These are phyloP conservation scores for Ophiocordyceps unilateralis DNA, from an alignment of 2,329 filamentous ascomycete species.

Conservation along the genomic window DNA sequence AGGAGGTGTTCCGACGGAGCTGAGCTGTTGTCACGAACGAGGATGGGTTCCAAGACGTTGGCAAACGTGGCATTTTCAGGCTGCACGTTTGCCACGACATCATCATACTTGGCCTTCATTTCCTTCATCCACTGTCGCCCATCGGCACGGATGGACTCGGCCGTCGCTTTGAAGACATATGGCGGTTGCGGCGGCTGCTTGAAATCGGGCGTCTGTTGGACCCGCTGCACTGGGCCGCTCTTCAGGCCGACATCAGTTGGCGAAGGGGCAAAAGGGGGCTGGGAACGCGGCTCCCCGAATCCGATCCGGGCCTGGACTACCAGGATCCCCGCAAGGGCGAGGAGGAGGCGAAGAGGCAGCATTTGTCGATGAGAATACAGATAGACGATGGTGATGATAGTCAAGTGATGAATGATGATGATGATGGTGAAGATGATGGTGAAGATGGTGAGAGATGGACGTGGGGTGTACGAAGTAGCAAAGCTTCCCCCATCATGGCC, in stretches of 20 bases:
- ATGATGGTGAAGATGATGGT: no score
- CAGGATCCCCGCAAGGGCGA: conserved; percentile 49
- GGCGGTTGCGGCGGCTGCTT: conserved; percentile 61
- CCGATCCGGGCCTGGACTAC: conserved; percentile 22
- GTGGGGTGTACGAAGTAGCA: no score
- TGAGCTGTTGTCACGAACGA: conserved; percentile 40
- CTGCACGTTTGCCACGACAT: conserved; percentile 44
- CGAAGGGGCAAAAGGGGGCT: no score
- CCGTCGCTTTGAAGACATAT: conserved; percentile 60
- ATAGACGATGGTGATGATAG: background rate
- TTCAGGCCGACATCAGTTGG: no score
- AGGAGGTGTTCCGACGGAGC: conserved; percentile 55
- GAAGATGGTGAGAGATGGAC: no score
- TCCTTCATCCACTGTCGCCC: conserved; percentile 48
- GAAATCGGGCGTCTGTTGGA: conserved; percentile 48
- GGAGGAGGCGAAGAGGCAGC: conserved; percentile 18
- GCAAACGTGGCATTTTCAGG: conserved; percentile 33
- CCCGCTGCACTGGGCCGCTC: conserved; percentile 35
- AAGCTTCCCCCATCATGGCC: no score
- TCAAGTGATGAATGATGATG: background rate
- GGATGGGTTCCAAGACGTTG: conserved; percentile 47
- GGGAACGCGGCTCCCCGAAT: no score
- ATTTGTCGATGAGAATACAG: background rate
- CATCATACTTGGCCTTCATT: conserved; percentile 48
- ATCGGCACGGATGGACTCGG: conserved; percentile 48